Conservation (phyloP, 1,284 basidiomycete species). For the Apiotrichum siamense region DNA sequence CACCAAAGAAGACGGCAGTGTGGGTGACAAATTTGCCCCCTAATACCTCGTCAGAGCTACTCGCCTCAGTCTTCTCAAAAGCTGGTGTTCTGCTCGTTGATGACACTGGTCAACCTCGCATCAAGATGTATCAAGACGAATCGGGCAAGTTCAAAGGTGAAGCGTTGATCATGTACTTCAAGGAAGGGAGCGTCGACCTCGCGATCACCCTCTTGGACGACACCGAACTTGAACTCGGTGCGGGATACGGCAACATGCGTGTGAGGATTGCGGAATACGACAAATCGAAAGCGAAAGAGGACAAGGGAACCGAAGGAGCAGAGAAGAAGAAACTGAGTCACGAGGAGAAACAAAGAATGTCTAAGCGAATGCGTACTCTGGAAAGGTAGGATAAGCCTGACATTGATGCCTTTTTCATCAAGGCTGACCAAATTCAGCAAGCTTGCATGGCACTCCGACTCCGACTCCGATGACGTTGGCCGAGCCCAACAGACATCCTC, state of each 20-base stretch:
- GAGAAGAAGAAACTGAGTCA: conserved; percentile 57
- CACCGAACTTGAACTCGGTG: conserved; percentile 77
- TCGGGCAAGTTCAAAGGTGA: conserved; percentile 92
- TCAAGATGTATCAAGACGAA: conserved; percentile 89
- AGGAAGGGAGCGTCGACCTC: conserved; percentile 85
- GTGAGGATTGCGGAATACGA: conserved; percentile 80
- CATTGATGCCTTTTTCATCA: not conserved
- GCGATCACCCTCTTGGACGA: conserved; percentile 86
- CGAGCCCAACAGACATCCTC: conserved; percentile 7
- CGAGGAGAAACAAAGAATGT: conserved; percentile 72
- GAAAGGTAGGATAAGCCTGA: conserved; percentile 58
- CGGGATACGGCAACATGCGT: conserved; percentile 62
- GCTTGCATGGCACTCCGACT: conserved; percentile 42
- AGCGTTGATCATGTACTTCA: conserved; percentile 93
- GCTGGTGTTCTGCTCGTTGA: conserved; percentile 91
- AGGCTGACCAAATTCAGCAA: no score
- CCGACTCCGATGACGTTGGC: conserved; percentile 28
- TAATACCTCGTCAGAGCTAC: conserved; percentile 67
- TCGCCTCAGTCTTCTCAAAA: conserved; percentile 75
- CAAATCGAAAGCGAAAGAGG: conserved; percentile 54
- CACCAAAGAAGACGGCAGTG: conserved; percentile 74
- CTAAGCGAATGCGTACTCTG: conserved; percentile 77
- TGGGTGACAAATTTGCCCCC: conserved; percentile 80
- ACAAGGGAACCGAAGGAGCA: conserved; percentile 53
- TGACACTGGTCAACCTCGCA: conserved; percentile 74